These are phyloP conservation scores for Rosa hybrid DNA, from an alignment of 331 rosid genomes.

Conservation along the genomic window DNA sequence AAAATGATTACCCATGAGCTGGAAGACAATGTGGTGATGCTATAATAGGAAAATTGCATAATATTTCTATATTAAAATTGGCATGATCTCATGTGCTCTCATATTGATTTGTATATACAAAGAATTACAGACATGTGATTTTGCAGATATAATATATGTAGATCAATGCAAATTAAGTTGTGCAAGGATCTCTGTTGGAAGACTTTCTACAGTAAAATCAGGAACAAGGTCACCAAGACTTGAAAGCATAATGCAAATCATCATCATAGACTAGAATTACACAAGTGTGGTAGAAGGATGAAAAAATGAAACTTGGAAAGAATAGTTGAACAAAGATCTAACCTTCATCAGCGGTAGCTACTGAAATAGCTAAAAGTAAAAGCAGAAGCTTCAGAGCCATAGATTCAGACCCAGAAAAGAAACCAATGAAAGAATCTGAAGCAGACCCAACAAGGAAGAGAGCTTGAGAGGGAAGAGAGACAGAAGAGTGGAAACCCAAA, in stretches of 20 bases:
- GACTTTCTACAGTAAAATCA: neutral
- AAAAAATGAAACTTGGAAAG: neutral
- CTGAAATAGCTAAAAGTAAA: slow-evolving; percentile 46
- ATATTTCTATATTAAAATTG: neutral
- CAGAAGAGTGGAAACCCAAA: slow-evolving; percentile 21
- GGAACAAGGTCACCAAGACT: neutral
- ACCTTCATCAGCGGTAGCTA: slow-evolving; percentile 71
- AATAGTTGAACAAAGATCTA: slow-evolving; percentile 11
- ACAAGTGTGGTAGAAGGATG: neutral
- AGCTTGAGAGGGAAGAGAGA: slow-evolving; percentile 26
- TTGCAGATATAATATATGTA: neutral
- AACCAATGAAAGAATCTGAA: slow-evolving; percentile 25
- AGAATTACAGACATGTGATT: neutral
- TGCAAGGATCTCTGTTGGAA: slow-evolving; percentile 2
- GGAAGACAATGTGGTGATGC: slow-evolving; percentile 9
- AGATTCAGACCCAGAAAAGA: slow-evolving; percentile 27
- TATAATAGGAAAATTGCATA: neutral
- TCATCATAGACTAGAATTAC: neutral
- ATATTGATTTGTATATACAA: neutral
- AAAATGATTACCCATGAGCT: slow-evolving; percentile 12
- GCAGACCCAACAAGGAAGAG: slow-evolving; percentile 38
- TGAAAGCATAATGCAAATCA: neutral
- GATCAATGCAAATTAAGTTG: slow-evolving; percentile 1
- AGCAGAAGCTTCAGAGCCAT: slow-evolving; percentile 60
- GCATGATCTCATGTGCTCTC: neutral